Percentiles rank a stretch among this genome's conserved stretches.
Conservation (phyloP, 371 early-diverging fungal species). For the Mortierella sp. region DNA sequence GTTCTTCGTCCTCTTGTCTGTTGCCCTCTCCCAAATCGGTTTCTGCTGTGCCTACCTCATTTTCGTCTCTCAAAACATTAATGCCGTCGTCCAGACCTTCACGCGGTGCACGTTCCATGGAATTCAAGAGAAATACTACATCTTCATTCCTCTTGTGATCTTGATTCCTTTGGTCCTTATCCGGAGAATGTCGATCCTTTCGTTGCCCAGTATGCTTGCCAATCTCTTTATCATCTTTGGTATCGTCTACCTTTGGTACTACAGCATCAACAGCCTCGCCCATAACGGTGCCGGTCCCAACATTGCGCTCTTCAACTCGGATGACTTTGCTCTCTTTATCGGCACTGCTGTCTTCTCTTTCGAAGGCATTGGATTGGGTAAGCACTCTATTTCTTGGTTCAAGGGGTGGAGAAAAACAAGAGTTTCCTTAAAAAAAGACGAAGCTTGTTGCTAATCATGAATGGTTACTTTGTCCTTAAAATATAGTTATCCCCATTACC, state of each 20-base stretch:
- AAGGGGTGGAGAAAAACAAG: background rate
- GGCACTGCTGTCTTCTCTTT: slow-evolving; percentile 84
- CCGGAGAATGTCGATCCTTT: slow-evolving; percentile 73
- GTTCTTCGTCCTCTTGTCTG: slow-evolving; percentile 69
- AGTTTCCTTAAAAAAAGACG: too few species aligned
- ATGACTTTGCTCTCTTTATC: slow-evolving; percentile 74
- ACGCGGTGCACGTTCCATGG: slow-evolving; percentile 48
- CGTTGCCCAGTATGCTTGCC: slow-evolving; percentile 75
- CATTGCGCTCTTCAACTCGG: slow-evolving; percentile 63
- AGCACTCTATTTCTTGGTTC: slow-evolving; percentile 10
- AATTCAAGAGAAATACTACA: slow-evolving; percentile 59
- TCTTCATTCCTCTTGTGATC: slow-evolving; percentile 65
- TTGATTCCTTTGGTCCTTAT: slow-evolving; percentile 77
- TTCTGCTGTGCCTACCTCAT: slow-evolving; percentile 75
- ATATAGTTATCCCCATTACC: slow-evolving; percentile 60
- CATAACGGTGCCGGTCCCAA: slow-evolving; percentile 55
- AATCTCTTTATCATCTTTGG: slow-evolving; percentile 80
- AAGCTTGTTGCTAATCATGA: too few species aligned
- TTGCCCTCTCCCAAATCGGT: slow-evolving; percentile 78
- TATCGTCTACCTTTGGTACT: slow-evolving; percentile 60
- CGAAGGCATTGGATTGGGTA: slow-evolving; percentile 81
- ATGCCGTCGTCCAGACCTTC: slow-evolving; percentile 57
- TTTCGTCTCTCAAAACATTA: slow-evolving; percentile 60
- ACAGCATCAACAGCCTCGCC: slow-evolving; percentile 53
- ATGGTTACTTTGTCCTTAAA: background rate